Evolutionary conservation across 805 yeast species (phyloP).

Genomic region (Priceomyces melissophilus): DNA sequence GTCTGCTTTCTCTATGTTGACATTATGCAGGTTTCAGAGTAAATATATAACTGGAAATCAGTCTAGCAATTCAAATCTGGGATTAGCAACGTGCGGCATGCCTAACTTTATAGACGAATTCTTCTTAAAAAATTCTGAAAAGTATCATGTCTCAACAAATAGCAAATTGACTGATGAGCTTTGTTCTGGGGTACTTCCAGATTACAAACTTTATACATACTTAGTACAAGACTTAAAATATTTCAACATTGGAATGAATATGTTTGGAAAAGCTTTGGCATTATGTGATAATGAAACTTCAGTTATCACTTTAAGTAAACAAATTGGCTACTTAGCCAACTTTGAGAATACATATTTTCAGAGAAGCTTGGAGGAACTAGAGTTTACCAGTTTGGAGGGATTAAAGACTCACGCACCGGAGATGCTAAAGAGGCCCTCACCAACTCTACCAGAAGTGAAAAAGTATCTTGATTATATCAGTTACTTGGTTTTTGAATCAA

Average conservation of each 20-base stretch:
- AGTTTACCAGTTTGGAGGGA: constrained; percentile 12
- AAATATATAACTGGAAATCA: background rate
- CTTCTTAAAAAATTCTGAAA: constrained; percentile 10
- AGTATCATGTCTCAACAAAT: constrained; percentile 27
- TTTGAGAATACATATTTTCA: constrained; percentile 49
- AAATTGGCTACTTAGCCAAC: constrained; percentile 47
- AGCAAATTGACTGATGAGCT: constrained; percentile 44
- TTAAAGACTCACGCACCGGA: constrained; percentile 18
- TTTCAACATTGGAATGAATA: constrained; percentile 40
- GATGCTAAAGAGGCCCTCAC: constrained; percentile 12
- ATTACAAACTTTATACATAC: constrained; percentile 41
- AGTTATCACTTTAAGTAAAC: constrained; percentile 42
- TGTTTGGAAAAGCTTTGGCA: constrained; percentile 44
- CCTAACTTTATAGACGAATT: constrained; percentile 9
- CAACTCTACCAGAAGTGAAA: constrained; percentile 32
- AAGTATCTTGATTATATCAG: constrained; percentile 34
- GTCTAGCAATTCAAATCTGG: background rate
- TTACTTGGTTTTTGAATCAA: constrained; percentile 21
- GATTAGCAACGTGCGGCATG: constrained; percentile 1
- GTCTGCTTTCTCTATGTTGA: no score
- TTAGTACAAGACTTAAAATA: constrained; percentile 48
- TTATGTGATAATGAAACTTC: constrained; percentile 38
- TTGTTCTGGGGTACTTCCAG: constrained; percentile 44
- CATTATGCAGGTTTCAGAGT: no score
- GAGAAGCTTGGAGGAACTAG: constrained; percentile 21